phyloP scores from a whole-genome alignment of 2,329 filamentous ascomycete species.

The Alternaria postmessia region DNA sequence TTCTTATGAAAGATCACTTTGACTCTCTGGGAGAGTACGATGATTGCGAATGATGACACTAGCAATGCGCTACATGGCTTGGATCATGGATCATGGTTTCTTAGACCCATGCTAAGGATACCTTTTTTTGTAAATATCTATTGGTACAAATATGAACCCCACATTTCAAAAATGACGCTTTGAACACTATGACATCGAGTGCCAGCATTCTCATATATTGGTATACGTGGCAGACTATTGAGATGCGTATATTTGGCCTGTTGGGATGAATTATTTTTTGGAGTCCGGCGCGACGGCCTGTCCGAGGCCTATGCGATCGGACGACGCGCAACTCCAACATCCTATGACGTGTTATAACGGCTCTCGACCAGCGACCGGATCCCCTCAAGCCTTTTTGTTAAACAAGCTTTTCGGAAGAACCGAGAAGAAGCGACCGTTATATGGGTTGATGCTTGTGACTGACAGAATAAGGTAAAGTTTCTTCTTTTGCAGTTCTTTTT shows the following conservation, averaged over 20 bases:
- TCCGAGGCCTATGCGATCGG: background rate
- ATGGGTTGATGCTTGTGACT: background rate
- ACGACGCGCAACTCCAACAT: background rate
- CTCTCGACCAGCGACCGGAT: background rate
- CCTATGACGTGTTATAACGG: background rate
- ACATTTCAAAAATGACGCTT: background rate
- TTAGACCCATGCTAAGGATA: background rate
- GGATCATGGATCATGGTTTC: background rate
- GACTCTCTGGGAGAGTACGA: background rate
- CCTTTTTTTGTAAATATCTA: conserved; percentile 3
- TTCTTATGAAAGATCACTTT: background rate
- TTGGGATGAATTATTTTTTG: background rate
- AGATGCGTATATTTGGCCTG: background rate
- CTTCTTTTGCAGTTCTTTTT: background rate
- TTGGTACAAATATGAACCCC: background rate
- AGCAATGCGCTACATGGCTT: background rate
- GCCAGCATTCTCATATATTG: background rate
- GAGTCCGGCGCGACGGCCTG: background rate
- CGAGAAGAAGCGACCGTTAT: background rate
- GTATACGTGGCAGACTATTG: background rate
- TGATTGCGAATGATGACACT: conserved; percentile 1
- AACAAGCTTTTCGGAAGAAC: background rate
- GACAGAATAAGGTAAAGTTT: background rate
- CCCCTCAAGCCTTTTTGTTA: background rate
- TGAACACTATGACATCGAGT: background rate